A percentile compares a stretch with the other conserved stretches of the same genome.
Conservation (phyloP, 371 early-diverging fungal genomes). For the Blakeslea trispora region DNA sequence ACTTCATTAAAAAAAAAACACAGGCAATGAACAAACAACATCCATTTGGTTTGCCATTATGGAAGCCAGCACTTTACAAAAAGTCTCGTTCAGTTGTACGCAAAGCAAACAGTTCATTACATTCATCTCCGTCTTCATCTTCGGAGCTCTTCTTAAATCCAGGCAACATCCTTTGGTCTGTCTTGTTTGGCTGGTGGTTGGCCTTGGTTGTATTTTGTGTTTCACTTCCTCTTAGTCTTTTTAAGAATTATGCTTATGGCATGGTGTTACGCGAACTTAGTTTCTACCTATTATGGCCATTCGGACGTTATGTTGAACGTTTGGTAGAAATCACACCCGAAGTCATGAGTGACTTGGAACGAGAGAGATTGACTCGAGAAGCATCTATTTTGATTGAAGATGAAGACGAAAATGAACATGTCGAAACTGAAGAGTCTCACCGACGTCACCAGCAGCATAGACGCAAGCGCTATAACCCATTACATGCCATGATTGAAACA, state of each 20-base stretch:
- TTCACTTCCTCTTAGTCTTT: slow-evolving; percentile 60
- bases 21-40: slow-evolving; percentile 83
- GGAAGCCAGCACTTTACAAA: slow-evolving; percentile 98
- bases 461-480: slow-evolving; percentile 18
- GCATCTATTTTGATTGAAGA: slow-evolving; percentile 21
- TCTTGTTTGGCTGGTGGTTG: slow-evolving; percentile 93
- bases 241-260: slow-evolving; percentile 60
- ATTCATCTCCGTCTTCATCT: slow-evolving; percentile 72
- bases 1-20: slow-evolving; percentile 28
- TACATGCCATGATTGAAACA: slow-evolving; percentile 27
- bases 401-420: slow-evolving; percentile 18
- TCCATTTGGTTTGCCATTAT: slow-evolving; percentile 95
- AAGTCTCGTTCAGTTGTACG: slow-evolving; percentile 88
- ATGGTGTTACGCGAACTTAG: slow-evolving; percentile 66
- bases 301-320: slow-evolving; percentile 87
- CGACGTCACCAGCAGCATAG: slow-evolving; percentile 12
- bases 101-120: slow-evolving; percentile 81
- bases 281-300: slow-evolving; percentile 91
- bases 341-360: slow-evolving; percentile 19
- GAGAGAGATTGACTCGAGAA: slow-evolving; percentile 6
- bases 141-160: slow-evolving; percentile 70
- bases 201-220: slow-evolving; percentile 62
- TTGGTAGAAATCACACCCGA: slow-evolving; percentile 32
- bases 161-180: slow-evolving; percentile 88
- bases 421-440: slow-evolving; percentile 23